phyloP scores from a whole-genome alignment of 371 early-diverging fungal genomes.

The Mortierella sp. region DNA sequence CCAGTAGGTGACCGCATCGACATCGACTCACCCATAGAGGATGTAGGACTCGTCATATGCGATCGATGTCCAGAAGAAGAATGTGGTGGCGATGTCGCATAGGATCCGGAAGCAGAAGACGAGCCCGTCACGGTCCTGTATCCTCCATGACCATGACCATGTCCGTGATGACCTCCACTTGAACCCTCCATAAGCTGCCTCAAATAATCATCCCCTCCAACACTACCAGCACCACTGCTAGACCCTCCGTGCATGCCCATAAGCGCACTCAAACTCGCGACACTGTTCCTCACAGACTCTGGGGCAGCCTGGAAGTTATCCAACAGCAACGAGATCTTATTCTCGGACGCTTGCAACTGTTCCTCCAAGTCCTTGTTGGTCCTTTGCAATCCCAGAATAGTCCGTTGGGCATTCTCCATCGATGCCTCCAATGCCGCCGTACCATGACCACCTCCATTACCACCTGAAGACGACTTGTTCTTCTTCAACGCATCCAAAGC shows the following conservation, averaged over 20 bases:
- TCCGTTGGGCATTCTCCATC: conserved; percentile 36
- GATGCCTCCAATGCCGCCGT: conserved; percentile 16
- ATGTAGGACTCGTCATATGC: conserved; percentile 2
- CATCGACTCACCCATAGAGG: not conserved
- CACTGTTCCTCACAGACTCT: conserved; percentile 48
- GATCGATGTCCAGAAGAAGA: not conserved
- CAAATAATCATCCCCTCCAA: not conserved
- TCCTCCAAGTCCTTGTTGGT: conserved; percentile 52
- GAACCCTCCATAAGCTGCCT: not conserved
- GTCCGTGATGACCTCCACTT: not conserved
- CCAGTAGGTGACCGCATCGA: conserved; percentile 4
- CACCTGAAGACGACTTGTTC: not conserved
- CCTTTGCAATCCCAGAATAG: conserved; percentile 34
- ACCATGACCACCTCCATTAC: not conserved
- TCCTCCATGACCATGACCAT: not conserved
- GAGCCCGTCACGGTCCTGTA: not conserved
- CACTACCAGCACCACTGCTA: not conserved
- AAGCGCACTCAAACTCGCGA: conserved; percentile 39
- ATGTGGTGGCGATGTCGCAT: not conserved
- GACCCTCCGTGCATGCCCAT: not conserved
- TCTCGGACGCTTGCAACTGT: conserved; percentile 54
- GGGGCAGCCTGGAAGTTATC: conserved; percentile 51
- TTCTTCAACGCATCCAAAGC: conserved; percentile 45
- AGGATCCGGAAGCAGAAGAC: not conserved
- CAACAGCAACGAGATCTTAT: conserved; percentile 58